phyloP scores from a whole-genome alignment of 345 rosid genomes.

The Citrus sp. region DNA sequence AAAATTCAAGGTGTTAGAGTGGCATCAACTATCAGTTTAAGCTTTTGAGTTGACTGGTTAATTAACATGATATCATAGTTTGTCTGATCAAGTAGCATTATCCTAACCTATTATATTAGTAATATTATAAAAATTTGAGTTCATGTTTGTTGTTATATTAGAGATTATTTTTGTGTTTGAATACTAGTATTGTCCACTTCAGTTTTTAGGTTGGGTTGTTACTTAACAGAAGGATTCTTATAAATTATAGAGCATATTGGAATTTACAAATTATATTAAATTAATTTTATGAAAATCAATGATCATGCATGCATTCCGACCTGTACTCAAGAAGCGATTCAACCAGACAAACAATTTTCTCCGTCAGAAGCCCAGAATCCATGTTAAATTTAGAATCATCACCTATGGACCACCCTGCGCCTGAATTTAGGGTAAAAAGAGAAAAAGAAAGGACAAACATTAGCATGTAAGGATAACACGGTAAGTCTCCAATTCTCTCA shows the following conservation, averaged over 20 bases:
- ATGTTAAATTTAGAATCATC: slow-evolving; percentile 25
- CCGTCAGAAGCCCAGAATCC: slow-evolving; percentile 50
- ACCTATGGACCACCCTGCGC: slow-evolving; percentile 35
- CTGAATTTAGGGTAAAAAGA: slow-evolving; percentile 26
- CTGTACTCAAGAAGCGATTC: slow-evolving; percentile 73
- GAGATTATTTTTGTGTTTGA: neutral
- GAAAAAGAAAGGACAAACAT: neutral
- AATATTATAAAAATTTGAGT: neutral
- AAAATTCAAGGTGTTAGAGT: neutral
- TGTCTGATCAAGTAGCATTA: neutral
- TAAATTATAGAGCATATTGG: neutral
- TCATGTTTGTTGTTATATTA: neutral
- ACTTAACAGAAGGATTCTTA: neutral
- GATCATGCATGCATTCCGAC: slow-evolving; percentile 28
- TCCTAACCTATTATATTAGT: neutral
- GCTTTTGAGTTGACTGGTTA: neutral
- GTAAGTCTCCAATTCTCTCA: slow-evolving; percentile 1
- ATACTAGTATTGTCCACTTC: neutral
- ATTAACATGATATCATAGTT: neutral
- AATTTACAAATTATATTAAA: neutral
- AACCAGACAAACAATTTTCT: slow-evolving; percentile 58
- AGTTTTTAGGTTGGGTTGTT: neutral
- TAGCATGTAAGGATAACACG: neutral
- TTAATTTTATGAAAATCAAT: slow-evolving; percentile 2
- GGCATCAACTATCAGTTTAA: neutral